phyloP scores from a whole-genome alignment of 495 filamentous ascomycete species.

The Tuber brumale region DNA sequence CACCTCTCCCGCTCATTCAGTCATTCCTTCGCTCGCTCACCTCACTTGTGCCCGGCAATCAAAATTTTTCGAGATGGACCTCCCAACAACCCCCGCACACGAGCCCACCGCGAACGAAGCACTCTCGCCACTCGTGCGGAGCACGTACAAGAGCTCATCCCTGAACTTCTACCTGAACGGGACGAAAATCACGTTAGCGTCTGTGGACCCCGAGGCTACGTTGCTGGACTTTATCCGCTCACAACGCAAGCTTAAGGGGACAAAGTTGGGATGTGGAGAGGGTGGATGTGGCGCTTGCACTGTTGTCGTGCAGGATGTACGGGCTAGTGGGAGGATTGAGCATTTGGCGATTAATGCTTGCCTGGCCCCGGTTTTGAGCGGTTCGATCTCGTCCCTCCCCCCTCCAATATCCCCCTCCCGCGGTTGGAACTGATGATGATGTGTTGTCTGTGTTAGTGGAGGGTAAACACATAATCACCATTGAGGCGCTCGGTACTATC shows the following conservation, averaged over 20 bases:
- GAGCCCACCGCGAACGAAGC: conserved; percentile 45
- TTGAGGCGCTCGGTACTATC: conserved; percentile 44
- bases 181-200: conserved; percentile 68
- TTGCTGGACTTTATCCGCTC: conserved; percentile 49
- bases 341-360: conserved; percentile 92
- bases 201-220: conserved; percentile 64
- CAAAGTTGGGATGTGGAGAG: conserved; percentile 54
- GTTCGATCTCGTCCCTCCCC: conserved; percentile 12
- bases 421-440: conserved; percentile 14
- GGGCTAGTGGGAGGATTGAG: conserved; percentile 59
- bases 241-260: conserved; percentile 49
- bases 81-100: neutral
- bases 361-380: conserved; percentile 79
- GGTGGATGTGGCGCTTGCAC: conserved; percentile 47
- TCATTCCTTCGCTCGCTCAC: neutral
- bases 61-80: neutral
- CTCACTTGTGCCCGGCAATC: neutral
- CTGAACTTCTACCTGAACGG: conserved; percentile 89
- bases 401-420: conserved; percentile 19
- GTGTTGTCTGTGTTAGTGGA: conserved; percentile 30
- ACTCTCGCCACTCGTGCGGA: conserved; percentile 27
- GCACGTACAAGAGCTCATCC: conserved; percentile 40
- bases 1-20: neutral
- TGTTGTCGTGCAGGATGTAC: conserved; percentile 43
- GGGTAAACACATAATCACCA: conserved; percentile 46